A percentile compares a stretch with the other conserved stretches of the same genome.
These are phyloP conservation scores for Citrus hindsii DNA, from an alignment of 345 rosid genomes.

Conservation along the genomic window DNA sequence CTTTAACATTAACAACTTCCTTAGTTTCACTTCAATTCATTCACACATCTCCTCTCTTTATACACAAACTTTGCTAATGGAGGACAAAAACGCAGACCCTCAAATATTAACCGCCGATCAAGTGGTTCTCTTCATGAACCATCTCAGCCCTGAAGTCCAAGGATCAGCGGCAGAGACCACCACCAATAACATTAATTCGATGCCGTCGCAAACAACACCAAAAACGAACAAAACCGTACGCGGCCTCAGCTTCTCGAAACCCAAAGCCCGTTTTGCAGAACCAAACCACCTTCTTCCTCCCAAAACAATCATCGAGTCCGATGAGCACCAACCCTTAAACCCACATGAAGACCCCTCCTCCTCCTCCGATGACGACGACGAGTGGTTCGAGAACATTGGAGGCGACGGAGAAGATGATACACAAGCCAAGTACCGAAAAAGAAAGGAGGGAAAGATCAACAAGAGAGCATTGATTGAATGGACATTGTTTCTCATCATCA, in stretches of 20 bases:
- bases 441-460: slow-evolving; percentile 1
- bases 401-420: background rate
- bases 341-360: slow-evolving; percentile 3
- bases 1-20: too few relatives aligned
- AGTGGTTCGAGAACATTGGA: slow-evolving; percentile 19
- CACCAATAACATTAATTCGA: background rate
- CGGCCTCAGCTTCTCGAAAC: slow-evolving; percentile 40
- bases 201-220: background rate
- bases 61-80: background rate
- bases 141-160: slow-evolving; percentile 8
- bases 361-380: slow-evolving; percentile 20
- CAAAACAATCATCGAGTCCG: slow-evolving; percentile 7
- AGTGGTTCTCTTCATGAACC: slow-evolving; percentile 25
- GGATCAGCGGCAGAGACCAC: background rate
- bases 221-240: slow-evolving; percentile 28
- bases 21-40: too few relatives aligned
- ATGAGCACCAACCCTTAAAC: slow-evolving; percentile 5
- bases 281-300: slow-evolving; percentile 5
- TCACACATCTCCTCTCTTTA: too few relatives aligned
- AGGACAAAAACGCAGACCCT: background rate
- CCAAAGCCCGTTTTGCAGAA: slow-evolving; percentile 49
- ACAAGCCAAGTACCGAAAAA: background rate
- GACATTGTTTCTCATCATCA: slow-evolving; percentile 10
- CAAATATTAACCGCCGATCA: slow-evolving; percentile 20
- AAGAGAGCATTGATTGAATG: slow-evolving; percentile 10